These are phyloP conservation scores for Dothistroma septosporum DNA, from an alignment of 2,329 filamentous ascomycete genomes.

Conservation along the genomic window DNA sequence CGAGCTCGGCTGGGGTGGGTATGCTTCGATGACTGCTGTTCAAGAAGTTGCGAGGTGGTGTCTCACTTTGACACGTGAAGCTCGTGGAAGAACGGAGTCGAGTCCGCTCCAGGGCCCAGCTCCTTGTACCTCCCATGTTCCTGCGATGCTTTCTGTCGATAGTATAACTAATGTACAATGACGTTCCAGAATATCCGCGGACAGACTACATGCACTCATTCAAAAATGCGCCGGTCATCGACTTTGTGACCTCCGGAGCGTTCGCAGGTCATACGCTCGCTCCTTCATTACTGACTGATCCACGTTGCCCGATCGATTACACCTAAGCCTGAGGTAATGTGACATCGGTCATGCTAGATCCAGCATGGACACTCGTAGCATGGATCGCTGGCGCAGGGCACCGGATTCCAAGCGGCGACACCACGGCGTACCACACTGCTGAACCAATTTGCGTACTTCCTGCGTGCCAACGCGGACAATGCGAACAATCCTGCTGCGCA, in stretches of 20 bases:
- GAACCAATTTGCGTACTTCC: not conserved
- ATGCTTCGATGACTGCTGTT: not conserved
- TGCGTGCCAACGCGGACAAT: not conserved
- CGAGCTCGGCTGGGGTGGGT: not conserved
- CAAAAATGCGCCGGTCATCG: slow-evolving; percentile 7
- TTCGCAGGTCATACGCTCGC: slow-evolving; percentile 26
- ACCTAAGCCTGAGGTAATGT: not conserved
- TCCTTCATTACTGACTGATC: slow-evolving; percentile 18
- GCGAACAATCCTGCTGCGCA: not conserved
- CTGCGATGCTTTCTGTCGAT: slow-evolving; percentile 3
- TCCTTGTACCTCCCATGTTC: no score
- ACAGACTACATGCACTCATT: not conserved
- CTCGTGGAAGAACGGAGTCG: not conserved
- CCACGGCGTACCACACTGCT: not conserved
- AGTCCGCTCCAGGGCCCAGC: not conserved
- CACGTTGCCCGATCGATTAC: slow-evolving; percentile 1
- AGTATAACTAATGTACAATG: not conserved
- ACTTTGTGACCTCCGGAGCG: slow-evolving; percentile 14
- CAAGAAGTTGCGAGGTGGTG: not conserved
- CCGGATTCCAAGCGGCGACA: not conserved
- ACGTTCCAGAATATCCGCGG: not conserved
- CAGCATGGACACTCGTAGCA: slow-evolving; percentile 29
- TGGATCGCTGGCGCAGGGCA: slow-evolving; percentile 22
- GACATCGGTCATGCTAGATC: slow-evolving; percentile 16
- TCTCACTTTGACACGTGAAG: not conserved